These are phyloP conservation scores for Hebeloma cylindrosporum DNA, from an alignment of 768 basidiomycete genomes.

Conservation along the genomic window DNA sequence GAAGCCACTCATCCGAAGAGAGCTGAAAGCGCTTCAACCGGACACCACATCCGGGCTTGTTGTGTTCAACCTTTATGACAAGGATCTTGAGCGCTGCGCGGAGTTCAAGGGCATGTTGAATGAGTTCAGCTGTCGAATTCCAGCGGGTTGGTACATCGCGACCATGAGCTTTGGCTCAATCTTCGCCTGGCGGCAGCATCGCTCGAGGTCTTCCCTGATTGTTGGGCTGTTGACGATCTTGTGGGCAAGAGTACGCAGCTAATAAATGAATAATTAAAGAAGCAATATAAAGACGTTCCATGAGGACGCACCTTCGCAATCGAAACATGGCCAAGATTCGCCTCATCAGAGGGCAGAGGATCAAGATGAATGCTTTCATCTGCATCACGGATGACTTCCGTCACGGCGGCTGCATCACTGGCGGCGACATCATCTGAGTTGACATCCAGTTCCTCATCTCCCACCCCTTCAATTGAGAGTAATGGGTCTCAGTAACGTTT, in stretches of 20 bases:
- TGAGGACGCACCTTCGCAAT: constrained; percentile 13
- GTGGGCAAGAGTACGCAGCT: constrained; percentile 18
- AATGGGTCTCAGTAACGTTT: too few species aligned
- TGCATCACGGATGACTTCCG: constrained; percentile 10
- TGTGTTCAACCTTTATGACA: constrained; percentile 17
- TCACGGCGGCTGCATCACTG: constrained; percentile 18
- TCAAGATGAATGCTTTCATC: not conserved
- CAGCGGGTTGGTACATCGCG: constrained; percentile 23
- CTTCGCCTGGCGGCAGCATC: constrained; percentile 2
- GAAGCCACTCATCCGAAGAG: constrained; percentile 23
- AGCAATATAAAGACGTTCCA: not conserved
- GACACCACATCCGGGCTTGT: constrained; percentile 17
- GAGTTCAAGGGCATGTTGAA: constrained; percentile 21
- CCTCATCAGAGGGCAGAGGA: not conserved
- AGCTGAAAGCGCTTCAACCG: too few species aligned
- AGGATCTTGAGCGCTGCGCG: constrained; percentile 15
- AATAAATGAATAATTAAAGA: constrained; percentile 3
- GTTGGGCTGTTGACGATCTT: constrained; percentile 21
- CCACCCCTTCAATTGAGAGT: not conserved
- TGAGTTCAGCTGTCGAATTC: constrained; percentile 22
- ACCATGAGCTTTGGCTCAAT: constrained; percentile 18
- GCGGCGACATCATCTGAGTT: constrained; percentile 19
- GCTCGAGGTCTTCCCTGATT: constrained; percentile 15
- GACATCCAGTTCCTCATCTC: constrained; percentile 7
- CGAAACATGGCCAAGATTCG: not conserved